Conservation (phyloP, 1,284 basidiomycete genomes). For the Fistulinella cinereoalba region DNA sequence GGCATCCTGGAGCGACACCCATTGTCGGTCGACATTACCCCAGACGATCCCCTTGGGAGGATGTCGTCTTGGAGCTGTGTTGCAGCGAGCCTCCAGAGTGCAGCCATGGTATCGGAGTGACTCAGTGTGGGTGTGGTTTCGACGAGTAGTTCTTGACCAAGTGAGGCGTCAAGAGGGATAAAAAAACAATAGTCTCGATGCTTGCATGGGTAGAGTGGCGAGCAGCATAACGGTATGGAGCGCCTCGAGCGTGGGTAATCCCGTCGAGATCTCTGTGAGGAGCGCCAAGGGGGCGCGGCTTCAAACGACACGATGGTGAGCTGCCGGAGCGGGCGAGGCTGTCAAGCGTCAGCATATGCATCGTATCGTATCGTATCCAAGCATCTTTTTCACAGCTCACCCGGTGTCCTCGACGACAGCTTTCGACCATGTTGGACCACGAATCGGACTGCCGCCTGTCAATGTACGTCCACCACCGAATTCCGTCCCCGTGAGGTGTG, state of each 20-base stretch:
- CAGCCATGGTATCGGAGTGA: slow-evolving; percentile 35
- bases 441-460: too few relatives aligned
- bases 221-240: slow-evolving; percentile 54
- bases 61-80: slow-evolving; percentile 43
- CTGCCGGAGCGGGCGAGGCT: slow-evolving; percentile 42
- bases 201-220: slow-evolving; percentile 44
- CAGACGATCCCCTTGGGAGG: slow-evolving; percentile 43
- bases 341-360: too few relatives aligned
- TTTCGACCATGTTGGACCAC: too few relatives aligned
- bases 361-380: too few relatives aligned
- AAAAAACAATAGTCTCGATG: slow-evolving; percentile 1
- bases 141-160: slow-evolving; percentile 32
- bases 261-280: slow-evolving; percentile 43
- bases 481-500: too few relatives aligned
- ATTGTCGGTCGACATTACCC: slow-evolving; percentile 31
- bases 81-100: slow-evolving; percentile 40
- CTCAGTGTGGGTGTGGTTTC: slow-evolving; percentile 26
- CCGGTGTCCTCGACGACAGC: too few relatives aligned
- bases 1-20: slow-evolving; percentile 23
- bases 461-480: too few relatives aligned
- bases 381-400: too few relatives aligned
- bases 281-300: slow-evolving; percentile 38
- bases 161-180: background rate
- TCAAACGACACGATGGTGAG: slow-evolving; percentile 61
- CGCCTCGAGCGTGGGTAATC: slow-evolving; percentile 50